These are phyloP conservation scores for Dactylonectria macrodidyma DNA, from an alignment of 2,329 filamentous ascomycete genomes.

Conservation along the genomic window DNA sequence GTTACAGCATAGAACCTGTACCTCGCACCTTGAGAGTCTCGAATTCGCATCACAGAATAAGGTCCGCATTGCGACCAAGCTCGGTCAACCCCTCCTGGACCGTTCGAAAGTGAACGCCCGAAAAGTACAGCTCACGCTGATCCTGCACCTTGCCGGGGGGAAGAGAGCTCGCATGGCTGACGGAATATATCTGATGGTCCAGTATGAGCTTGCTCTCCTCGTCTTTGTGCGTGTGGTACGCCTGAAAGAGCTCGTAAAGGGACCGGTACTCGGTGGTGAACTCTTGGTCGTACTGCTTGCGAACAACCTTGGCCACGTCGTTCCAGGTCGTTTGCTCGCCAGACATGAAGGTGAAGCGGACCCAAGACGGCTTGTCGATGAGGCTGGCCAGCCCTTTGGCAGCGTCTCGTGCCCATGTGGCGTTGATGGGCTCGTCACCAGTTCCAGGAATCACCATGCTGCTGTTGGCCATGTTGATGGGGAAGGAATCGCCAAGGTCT, in stretches of 20 bases:
- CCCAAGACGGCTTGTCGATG: background rate
- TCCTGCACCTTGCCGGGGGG: slow-evolving; percentile 2
- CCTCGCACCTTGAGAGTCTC: background rate
- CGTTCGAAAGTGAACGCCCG: background rate
- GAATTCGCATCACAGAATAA: background rate
- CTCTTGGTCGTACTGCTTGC: background rate
- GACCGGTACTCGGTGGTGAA: background rate
- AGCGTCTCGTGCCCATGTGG: slow-evolving; percentile 18
- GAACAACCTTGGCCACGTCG: background rate
- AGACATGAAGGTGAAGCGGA: slow-evolving; percentile 10
- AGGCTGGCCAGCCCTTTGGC: slow-evolving; percentile 5
- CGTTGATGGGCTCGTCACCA: slow-evolving; percentile 7
- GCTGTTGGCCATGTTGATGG: slow-evolving; percentile 1
- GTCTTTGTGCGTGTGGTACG: background rate
- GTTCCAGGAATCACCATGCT: slow-evolving; percentile 13
- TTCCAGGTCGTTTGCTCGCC: slow-evolving; percentile 12
- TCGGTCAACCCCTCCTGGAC: slow-evolving; percentile 4
- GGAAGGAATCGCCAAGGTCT: slow-evolving; percentile 8
- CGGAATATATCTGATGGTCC: background rate
- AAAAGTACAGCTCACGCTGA: slow-evolving; percentile 10
- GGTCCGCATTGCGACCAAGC: background rate
- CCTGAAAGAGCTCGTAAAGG: background rate
- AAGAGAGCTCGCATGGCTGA: background rate
- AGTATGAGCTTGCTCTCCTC: background rate
- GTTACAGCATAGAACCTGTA: no score